Evolutionary conservation across 192 early-diverging fungal species (phyloP).

Genomic region (Obelidium mucronatum): DNA sequence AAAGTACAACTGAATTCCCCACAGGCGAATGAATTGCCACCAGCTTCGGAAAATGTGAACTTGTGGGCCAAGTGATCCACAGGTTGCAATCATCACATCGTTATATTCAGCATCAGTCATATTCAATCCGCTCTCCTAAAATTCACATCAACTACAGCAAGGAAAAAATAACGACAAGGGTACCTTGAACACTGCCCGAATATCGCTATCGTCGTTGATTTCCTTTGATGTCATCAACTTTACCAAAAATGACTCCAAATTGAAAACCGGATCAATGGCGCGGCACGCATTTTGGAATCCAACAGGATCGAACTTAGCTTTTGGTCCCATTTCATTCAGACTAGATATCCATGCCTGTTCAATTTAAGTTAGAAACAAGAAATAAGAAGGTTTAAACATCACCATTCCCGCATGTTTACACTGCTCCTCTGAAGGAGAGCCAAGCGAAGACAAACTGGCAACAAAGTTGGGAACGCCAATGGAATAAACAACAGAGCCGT

Average conservation of each 20-base stretch:
- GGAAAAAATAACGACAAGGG: no score
- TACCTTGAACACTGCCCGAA: background rate
- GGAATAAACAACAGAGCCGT: background rate
- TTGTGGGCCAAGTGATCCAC: conserved; percentile 7
- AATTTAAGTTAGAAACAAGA: no score
- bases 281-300: conserved; percentile 29
- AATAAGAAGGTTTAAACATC: background rate
- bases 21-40: conserved; percentile 32
- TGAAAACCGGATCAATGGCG: conserved; percentile 33
- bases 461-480: conserved; percentile 26
- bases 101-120: conserved; percentile 18
- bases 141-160: background rate
- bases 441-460: background rate
- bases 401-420: conserved; percentile 15
- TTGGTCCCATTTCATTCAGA: conserved; percentile 33
- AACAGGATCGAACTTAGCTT: conserved; percentile 30
- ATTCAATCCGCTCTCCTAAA: conserved; percentile 25
- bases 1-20: conserved; percentile 24
- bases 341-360: conserved; percentile 35
- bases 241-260: conserved; percentile 24
- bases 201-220: background rate
- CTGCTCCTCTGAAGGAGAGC: conserved; percentile 14
- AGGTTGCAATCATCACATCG: conserved; percentile 14
- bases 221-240: background rate
- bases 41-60: conserved; percentile 20